phyloP scores from a whole-genome alignment of 1,284 basidiomycete genomes.

The Volvariella volvacea region DNA sequence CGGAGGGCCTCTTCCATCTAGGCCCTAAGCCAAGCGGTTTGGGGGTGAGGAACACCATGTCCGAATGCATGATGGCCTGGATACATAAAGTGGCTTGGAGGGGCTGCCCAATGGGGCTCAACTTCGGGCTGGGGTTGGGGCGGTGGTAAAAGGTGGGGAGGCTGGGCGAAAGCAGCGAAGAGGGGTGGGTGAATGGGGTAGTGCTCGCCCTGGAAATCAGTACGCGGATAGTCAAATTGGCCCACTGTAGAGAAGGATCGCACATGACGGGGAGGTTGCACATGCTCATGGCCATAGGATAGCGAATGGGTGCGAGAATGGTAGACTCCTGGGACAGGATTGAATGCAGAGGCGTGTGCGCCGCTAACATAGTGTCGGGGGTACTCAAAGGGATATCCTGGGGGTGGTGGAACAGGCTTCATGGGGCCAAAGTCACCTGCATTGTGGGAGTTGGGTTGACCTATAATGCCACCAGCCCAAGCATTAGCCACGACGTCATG shows the following conservation, averaged over 20 bases:
- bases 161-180: no score
- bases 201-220: conserved; percentile 36
- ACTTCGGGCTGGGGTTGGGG: no score
- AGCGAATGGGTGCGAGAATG: conserved; percentile 54
- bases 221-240: conserved; percentile 43
- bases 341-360: conserved; percentile 31
- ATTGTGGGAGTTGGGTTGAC: conserved; percentile 35
- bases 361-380: conserved; percentile 34
- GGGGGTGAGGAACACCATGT: no score
- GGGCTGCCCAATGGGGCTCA: no score
- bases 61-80: no score
- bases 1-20: no score
- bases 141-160: no score
- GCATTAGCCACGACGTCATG: conserved; percentile 7
- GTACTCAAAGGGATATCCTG: conserved; percentile 30
- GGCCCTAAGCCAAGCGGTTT: no score
- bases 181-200: no score
- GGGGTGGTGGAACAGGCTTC: conserved; percentile 22
- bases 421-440: conserved; percentile 25
- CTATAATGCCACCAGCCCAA: conserved; percentile 23
- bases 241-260: conserved; percentile 56
- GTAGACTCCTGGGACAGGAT: conserved; percentile 18
- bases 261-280: conserved; percentile 38
- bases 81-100: no score
- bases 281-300: conserved; percentile 44